Evolutionary conservation across 139 green algal genomes (phyloP).

Genomic region (Chlamydomonas incerta): DNA sequence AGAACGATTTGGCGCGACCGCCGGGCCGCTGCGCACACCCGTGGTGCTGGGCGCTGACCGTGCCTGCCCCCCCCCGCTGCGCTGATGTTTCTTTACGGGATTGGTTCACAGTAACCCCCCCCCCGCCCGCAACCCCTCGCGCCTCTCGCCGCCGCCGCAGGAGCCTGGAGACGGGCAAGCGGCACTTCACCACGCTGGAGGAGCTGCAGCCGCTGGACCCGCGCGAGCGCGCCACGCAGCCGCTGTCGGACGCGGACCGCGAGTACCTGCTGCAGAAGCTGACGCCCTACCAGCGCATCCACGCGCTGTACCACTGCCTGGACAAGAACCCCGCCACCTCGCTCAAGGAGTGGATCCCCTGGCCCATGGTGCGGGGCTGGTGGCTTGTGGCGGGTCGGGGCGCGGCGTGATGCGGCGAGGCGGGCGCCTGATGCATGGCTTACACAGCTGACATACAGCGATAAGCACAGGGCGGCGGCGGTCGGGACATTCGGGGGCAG

Average conservation of each 20-base stretch:
- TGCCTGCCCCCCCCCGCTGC: too few relatives aligned
- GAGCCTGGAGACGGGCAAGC: slow-evolving; percentile 45
- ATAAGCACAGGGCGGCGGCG: too few relatives aligned
- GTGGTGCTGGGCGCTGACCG: too few relatives aligned
- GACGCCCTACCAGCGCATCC: slow-evolving; percentile 58
- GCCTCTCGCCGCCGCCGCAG: slow-evolving; percentile 7
- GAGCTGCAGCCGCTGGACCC: slow-evolving; percentile 36
- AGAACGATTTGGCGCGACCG: too few relatives aligned
- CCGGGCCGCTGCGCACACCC: too few relatives aligned
- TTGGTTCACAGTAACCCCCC: too few relatives aligned
- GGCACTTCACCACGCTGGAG: slow-evolving; percentile 19
- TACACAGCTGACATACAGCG: too few relatives aligned
- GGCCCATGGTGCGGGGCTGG: slow-evolving; percentile 49
- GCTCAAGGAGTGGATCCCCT: slow-evolving; percentile 55
- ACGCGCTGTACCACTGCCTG: slow-evolving; percentile 59
- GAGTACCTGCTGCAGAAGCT: slow-evolving; percentile 59
- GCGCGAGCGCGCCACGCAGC: background rate
- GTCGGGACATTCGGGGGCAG: too few relatives aligned
- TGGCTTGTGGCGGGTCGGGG: background rate
- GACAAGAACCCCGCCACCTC: slow-evolving; percentile 47
- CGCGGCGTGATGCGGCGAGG: background rate
- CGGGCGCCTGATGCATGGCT: background rate
- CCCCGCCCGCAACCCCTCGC: too few relatives aligned
- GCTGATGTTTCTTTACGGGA: too few relatives aligned
- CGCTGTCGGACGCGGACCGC: slow-evolving; percentile 12